Conservation (phyloP, 2,329 filamentous ascomycete species). For the Mycosphaerella arachidis region DNA sequence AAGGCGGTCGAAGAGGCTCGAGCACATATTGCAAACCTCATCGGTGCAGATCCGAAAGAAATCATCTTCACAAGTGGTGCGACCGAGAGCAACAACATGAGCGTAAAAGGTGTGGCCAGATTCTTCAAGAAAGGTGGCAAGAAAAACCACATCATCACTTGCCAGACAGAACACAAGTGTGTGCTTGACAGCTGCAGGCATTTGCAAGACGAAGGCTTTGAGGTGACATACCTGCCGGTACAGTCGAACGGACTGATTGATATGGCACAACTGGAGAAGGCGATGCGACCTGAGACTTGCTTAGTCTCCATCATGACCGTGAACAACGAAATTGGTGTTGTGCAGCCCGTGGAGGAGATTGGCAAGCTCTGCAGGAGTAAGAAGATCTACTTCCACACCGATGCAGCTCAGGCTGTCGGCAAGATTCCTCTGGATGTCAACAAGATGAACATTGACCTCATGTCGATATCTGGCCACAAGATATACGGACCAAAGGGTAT, state of each 20-base stretch:
- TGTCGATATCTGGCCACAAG: conserved; percentile 98
- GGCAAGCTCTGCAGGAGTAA: conserved; percentile 84
- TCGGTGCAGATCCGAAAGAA: conserved; percentile 93
- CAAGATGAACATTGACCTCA: conserved; percentile 94
- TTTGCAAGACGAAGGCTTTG: conserved; percentile 93
- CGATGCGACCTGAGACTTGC: conserved; percentile 84
- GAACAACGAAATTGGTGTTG: conserved; percentile 99
- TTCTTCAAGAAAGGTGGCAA: conserved; percentile 92
- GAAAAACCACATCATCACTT: conserved; percentile 98
- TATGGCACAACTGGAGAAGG: conserved; percentile 77
- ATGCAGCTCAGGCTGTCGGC: conserved; percentile 94
- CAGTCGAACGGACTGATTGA: conserved; percentile 79
- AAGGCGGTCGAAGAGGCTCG: conserved; percentile 86
- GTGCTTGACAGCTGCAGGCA: conserved; percentile 95
- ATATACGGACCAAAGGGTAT: conserved; percentile 98
- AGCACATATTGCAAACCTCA: conserved; percentile 74
- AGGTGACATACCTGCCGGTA: conserved; percentile 94
- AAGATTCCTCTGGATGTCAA: conserved; percentile 97
- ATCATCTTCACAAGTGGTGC: conserved; percentile 98
- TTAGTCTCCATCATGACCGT: conserved; percentile 98
- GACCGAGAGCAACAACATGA: conserved; percentile 99
- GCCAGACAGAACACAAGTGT: conserved; percentile 98
- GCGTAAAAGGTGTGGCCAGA: conserved; percentile 92
- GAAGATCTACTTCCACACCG: conserved; percentile 97
- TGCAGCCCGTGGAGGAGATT: conserved; percentile 91